phyloP scores from a whole-genome alignment of 129 eudicot genomes.

The Escallonia herrerae region DNA sequence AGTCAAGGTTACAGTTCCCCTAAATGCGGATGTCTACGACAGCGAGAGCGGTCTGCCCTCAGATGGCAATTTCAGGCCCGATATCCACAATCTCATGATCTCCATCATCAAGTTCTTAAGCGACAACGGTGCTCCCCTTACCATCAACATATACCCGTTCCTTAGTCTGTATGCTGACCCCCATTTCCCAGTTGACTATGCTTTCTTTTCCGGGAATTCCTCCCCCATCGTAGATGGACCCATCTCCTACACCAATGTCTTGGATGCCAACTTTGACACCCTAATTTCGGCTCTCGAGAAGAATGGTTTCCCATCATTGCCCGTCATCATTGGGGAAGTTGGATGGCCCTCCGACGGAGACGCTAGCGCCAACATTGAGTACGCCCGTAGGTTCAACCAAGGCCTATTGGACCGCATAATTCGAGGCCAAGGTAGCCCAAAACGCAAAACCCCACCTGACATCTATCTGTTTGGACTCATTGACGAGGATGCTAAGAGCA shows the following conservation, averaged over 20 bases:
- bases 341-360: slow-evolving; percentile 99
- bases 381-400: slow-evolving; percentile 80
- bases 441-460: slow-evolving; percentile 63
- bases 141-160: slow-evolving; percentile 91
- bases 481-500: slow-evolving; percentile 84
- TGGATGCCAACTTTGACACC: slow-evolving; percentile 91
- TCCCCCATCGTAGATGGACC: slow-evolving; percentile 80
- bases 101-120: slow-evolving; percentile 56
- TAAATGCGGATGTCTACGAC: slow-evolving; percentile 89
- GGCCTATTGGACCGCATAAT: slow-evolving; percentile 54
- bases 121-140: slow-evolving; percentile 64
- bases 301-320: slow-evolving; percentile 54
- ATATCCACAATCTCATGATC: slow-evolving; percentile 68
- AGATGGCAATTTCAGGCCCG: slow-evolving; percentile 75
- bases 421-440: slow-evolving; percentile 82
- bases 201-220: slow-evolving; percentile 60
- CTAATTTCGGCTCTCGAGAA: slow-evolving; percentile 81
- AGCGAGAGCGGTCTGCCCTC: slow-evolving; percentile 65
- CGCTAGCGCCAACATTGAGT: slow-evolving; percentile 47
- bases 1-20: slow-evolving; percentile 82
- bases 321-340: slow-evolving; percentile 81
- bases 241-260: slow-evolving; percentile 67
- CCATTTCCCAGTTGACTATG: slow-evolving; percentile 80
- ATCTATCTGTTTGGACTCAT: slow-evolving; percentile 60
- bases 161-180: slow-evolving; percentile 91